These are phyloP conservation scores for Hypomyces perniciosus DNA, from an alignment of 2,329 filamentous ascomycete species.

Conservation along the genomic window DNA sequence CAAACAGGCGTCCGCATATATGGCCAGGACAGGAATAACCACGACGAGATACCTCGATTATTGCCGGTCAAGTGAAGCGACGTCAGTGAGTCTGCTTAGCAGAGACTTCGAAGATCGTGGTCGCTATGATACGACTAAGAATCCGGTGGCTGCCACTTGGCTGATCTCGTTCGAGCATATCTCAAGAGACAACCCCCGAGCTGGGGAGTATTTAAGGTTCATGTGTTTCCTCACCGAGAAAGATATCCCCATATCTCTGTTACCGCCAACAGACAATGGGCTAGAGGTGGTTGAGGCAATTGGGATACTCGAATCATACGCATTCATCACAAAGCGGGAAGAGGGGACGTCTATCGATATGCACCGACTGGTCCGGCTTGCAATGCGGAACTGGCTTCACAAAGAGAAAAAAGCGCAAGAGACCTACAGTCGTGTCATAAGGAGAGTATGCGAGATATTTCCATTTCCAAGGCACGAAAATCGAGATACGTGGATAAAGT, in stretches of 20 bases:
- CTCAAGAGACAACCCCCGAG: slow-evolving; percentile 16
- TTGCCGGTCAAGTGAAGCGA: slow-evolving; percentile 19
- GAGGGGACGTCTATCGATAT: neutral
- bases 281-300: slow-evolving; percentile 13
- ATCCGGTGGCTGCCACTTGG: slow-evolving; percentile 28
- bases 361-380: neutral
- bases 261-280: slow-evolving; percentile 14
- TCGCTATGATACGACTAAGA: slow-evolving; percentile 21
- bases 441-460: neutral
- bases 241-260: slow-evolving; percentile 23
- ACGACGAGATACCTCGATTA: slow-evolving; percentile 21
- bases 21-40: slow-evolving; percentile 23
- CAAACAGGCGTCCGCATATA: slow-evolving; percentile 30
- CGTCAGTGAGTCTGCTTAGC: slow-evolving; percentile 22
- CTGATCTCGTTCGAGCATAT: slow-evolving; percentile 30
- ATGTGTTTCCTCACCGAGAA: slow-evolving; percentile 25
- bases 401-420: neutral
- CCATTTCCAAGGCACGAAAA: neutral
- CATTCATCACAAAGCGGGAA: neutral
- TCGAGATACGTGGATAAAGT: neutral
- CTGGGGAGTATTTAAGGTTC: slow-evolving; percentile 24
- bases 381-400: slow-evolving; percentile 22
- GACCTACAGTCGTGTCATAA: neutral
- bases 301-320: neutral
- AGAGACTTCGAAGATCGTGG: slow-evolving; percentile 25